phyloP scores from a whole-genome alignment of 495 filamentous ascomycete genomes.

The Penicillium canescens region DNA sequence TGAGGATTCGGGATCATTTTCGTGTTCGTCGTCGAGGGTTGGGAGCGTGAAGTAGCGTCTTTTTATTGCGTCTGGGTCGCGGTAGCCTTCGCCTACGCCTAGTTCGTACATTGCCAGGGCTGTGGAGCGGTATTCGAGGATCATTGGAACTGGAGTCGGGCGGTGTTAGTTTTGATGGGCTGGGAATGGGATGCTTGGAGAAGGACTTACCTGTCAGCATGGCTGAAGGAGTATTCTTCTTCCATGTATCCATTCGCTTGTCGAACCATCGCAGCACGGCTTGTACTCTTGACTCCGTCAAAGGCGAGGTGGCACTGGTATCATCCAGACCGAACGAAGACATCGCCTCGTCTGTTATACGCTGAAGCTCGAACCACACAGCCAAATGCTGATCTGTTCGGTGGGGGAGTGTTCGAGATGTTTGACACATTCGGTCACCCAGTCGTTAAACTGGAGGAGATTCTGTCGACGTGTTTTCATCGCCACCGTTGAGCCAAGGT shows the following conservation, averaged over 20 bases:
- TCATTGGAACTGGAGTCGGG: conserved; percentile 38
- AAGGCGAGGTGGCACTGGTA: conserved; percentile 36
- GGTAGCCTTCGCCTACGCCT: conserved; percentile 51
- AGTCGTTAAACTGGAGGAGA: conserved; percentile 50
- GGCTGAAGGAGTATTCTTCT: conserved; percentile 35
- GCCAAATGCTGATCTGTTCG: conserved; percentile 42
- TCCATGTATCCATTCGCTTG: conserved; percentile 46
- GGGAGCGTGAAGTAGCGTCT: conserved; percentile 41
- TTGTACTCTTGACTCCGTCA: conserved; percentile 48
- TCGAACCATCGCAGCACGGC: conserved; percentile 51
- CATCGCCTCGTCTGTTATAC: conserved; percentile 50
- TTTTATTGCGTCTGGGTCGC: conserved; percentile 46
- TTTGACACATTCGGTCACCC: conserved; percentile 48
- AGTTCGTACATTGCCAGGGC: conserved; percentile 52
- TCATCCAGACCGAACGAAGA: conserved; percentile 53
- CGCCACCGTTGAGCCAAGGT: conserved; percentile 48
- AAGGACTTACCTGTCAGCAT: conserved; percentile 38
- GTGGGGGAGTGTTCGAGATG: conserved; percentile 37
- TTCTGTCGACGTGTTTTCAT: conserved; percentile 53
- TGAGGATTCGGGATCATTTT: no score
- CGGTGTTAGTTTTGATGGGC: conserved; percentile 35
- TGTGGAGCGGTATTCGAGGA: conserved; percentile 47
- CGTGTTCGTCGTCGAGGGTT: conserved; percentile 27
- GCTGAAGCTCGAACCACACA: conserved; percentile 46
- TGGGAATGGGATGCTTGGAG: background rate